Base-by-base conservation (phyloP, 2,329 filamentous ascomycete species). In the Xylaria sp. region DNA sequence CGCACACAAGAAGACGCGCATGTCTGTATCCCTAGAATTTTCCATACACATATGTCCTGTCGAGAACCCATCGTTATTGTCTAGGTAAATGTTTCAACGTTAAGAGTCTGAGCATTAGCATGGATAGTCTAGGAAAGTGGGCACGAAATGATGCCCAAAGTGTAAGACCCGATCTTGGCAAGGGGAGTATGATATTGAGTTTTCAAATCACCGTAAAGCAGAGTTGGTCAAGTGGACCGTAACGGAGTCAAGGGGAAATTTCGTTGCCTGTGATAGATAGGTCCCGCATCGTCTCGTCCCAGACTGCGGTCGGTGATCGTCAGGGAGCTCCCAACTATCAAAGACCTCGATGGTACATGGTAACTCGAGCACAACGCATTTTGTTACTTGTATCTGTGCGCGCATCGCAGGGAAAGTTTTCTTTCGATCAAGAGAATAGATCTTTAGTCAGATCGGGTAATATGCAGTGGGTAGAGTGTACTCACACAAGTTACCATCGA, bases 191-290 rank as follows among this genome's bases (percentile, higher is more conserved):
- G 52, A 58, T 69, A 49, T 62, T 33, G 58, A 62, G 3, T 55
- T 65, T 58, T 18, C 46, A 54, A 62, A 62, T 69, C 46, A 39
- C 58, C 52, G 49, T 48, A 31, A 31, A 7, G 23, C 62, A 48
- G 62, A 58, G 52, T 61, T 56, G 54, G 3, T 62, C 28, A n/a
- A 64, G 67, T 69, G 62, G 67, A 48, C 48, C 57, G 31, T 25
- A 52, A 39, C n/a, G 28, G 55, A 23, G 56, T 57, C 62, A 62
- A 65, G 57, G 25, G 39, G 46, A 58, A 39, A 46, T 33, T n/a
- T 55, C 12, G 33, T 25, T 62, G 28, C 39, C 10, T 12, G n/a
- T n/a, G 41, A 36, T 20, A 62, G 43, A 48, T 28, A 59, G 43
- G 52, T 59, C 39, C 52, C 43, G 54, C 52, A 62, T 48, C 9